phyloP scores from a whole-genome alignment of 805 yeast species.

The Wickerhamiella nectarea region DNA sequence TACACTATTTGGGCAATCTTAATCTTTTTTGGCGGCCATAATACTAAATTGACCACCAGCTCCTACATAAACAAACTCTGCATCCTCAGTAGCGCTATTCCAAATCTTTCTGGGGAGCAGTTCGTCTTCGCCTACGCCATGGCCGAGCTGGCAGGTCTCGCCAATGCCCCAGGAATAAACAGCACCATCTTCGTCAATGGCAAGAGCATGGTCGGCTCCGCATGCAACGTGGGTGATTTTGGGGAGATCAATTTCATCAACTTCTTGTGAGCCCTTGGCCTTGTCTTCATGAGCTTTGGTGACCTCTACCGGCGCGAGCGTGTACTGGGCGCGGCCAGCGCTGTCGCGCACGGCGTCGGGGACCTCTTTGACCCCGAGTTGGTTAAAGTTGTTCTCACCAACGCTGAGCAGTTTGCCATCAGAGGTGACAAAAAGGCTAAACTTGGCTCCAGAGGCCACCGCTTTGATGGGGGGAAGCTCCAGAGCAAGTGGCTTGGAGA shows the following conservation, averaged over 20 bases:
- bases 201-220: slow-evolving; percentile 89
- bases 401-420: slow-evolving; percentile 68
- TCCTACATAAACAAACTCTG: slow-evolving; percentile 58
- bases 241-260: slow-evolving; percentile 33
- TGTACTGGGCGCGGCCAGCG: slow-evolving; percentile 47
- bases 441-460: slow-evolving; percentile 92
- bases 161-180: slow-evolving; percentile 97
- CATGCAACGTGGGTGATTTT: slow-evolving; percentile 48
- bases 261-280: slow-evolving; percentile 25
- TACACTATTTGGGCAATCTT: slow-evolving; percentile 65
- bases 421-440: slow-evolving; percentile 59
- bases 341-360: slow-evolving; percentile 58
- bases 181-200: slow-evolving; percentile 61
- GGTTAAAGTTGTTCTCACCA: slow-evolving; percentile 91
- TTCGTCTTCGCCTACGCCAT: slow-evolving; percentile 74
- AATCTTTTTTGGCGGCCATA: slow-evolving; percentile 51
- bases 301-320: slow-evolving; percentile 44
- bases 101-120: slow-evolving; percentile 77
- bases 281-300: slow-evolving; percentile 41
- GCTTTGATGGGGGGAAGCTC: slow-evolving; percentile 36
- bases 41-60: slow-evolving; percentile 96
- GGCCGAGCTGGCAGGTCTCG: slow-evolving; percentile 91
- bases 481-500: slow-evolving; percentile 64
- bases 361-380: slow-evolving; percentile 70
- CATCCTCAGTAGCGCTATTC: slow-evolving; percentile 83